Evolutionary conservation across 441 rosid genomes (phyloP), one percentile per base, ranked within the genome.

Genomic region (Eruca vesicaria): DNA sequence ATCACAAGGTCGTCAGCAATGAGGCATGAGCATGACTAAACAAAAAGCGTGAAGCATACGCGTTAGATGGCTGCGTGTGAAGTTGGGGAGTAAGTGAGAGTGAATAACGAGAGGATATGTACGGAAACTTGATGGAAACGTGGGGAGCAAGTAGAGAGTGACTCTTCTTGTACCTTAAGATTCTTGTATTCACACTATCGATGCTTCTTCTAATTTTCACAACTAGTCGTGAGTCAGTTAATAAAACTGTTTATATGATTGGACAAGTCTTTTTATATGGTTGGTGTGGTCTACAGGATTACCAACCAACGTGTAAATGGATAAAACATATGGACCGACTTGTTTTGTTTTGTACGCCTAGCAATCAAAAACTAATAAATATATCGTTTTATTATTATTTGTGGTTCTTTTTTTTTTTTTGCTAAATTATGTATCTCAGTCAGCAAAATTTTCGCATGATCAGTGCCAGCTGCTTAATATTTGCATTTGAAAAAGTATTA

Each of bases 1-100:
- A 66, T 15, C n/a, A n/a, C n/a, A n/a, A 2, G 31, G 41, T 15
- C 72, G 78, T 74, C 52, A 74, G 74, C 73, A 19, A 68, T 68
- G 74, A 59, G 70, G 50, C 16, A 41, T 14, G 50, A 41, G 50
- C 16, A 41, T 14, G 50, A 41, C 50, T 52, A 68, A 60, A 10
- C 14, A 32, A 66, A 45, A 45, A 33, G 36, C 56, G 72, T 71
- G 29, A 71, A 12, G 35, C 7, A 23, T 28, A 71, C 68, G 67
- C 72, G 63, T 52, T 10, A 1, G 59, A 7, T 32, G 15, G 35
- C 29, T 57, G 80, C 64, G 76, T 65, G 56, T 20, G 56, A 53
- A 56, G 71, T 16, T 29, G 38, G 18, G n/a, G 6, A 68, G 72
- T 35, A 56, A 52, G 53, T 55, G 53, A 50, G 10, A 6, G 20